phyloP scores from a whole-genome alignment of 176 grass and related monocot species.

The Ananas comosus region DNA sequence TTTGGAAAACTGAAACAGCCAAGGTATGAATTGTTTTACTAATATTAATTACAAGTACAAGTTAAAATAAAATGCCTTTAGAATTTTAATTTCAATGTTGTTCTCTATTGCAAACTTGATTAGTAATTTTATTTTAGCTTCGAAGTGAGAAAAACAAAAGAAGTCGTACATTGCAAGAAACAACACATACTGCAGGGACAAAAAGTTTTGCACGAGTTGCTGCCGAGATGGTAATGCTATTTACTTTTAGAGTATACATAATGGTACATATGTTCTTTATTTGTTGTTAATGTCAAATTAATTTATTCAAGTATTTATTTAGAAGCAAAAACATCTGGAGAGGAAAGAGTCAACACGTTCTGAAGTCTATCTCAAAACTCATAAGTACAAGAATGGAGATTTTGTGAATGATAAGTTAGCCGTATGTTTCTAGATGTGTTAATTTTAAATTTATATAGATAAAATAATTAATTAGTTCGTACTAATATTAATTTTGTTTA shows the following conservation, averaged over 20 bases:
- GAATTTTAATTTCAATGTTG: neutral
- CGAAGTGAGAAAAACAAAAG: conserved; percentile 11
- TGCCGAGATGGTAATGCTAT: conserved; percentile 11
- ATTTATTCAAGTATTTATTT: too few relatives aligned
- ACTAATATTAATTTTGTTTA: neutral
- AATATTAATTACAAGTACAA: too few relatives aligned
- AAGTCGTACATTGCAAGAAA: conserved; percentile 1
- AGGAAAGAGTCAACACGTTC: conserved; percentile 17
- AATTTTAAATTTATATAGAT: neutral
- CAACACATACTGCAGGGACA: conserved; percentile 15
- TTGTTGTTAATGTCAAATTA: neutral
- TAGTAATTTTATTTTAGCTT: neutral
- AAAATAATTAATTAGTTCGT: neutral
- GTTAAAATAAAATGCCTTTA: too few relatives aligned
- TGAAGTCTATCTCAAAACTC: conserved; percentile 23
- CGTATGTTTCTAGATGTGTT: neutral
- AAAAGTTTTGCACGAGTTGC: conserved; percentile 21
- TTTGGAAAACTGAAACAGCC: conserved; percentile 11
- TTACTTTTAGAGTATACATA: neutral
- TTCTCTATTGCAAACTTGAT: neutral
- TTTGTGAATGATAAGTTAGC: neutral
- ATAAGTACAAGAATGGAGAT: neutral
- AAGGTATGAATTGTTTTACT: neutral
- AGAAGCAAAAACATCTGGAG: conserved; percentile 18
- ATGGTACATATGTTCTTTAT: neutral